These are phyloP conservation scores for Brassica rapa DNA, from an alignment of 345 rosid genomes.

Conservation along the genomic window DNA sequence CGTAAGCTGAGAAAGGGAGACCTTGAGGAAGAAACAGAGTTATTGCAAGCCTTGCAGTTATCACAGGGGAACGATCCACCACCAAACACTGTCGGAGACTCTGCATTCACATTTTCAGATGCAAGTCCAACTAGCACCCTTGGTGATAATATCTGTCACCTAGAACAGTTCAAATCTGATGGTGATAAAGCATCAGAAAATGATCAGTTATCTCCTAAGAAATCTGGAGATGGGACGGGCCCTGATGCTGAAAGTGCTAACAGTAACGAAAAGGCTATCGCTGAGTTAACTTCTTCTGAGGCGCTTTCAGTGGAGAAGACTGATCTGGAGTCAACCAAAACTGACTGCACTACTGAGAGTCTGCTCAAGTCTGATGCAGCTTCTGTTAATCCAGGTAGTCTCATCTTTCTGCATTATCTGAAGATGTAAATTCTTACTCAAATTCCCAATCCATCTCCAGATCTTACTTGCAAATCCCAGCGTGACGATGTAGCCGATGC, in stretches of 20 bases:
- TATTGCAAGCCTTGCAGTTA: conserved; percentile 66
- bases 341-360: conserved; percentile 31
- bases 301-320: conserved; percentile 29
- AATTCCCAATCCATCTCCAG: conserved; percentile 48
- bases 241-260: conserved; percentile 38
- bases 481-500: conserved; percentile 52
- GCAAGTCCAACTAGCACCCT: conserved; percentile 41
- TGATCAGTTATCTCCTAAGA: conserved; percentile 41
- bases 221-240: conserved; percentile 34
- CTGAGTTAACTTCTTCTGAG: conserved; percentile 33
- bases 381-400: conserved; percentile 41
- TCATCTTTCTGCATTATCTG: neutral
- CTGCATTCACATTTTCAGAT: conserved; percentile 44
- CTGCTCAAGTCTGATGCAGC: conserved; percentile 33
- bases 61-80: conserved; percentile 52
- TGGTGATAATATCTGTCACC: conserved; percentile 30
- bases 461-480: conserved; percentile 53
- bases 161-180: conserved; percentile 42
- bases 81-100: conserved; percentile 27
- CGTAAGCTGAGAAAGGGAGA: conserved; percentile 65
- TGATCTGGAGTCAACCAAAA: conserved; percentile 36
- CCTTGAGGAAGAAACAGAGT: conserved; percentile 76
- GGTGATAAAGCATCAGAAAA: conserved; percentile 36
- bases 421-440: conserved; percentile 34
- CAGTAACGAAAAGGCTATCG: conserved; percentile 31